Percentiles rank a stretch among this genome's conserved stretches.
Conservation (phyloP, 768 basidiomycete genomes). For the Punctularia strigosozonata region DNA sequence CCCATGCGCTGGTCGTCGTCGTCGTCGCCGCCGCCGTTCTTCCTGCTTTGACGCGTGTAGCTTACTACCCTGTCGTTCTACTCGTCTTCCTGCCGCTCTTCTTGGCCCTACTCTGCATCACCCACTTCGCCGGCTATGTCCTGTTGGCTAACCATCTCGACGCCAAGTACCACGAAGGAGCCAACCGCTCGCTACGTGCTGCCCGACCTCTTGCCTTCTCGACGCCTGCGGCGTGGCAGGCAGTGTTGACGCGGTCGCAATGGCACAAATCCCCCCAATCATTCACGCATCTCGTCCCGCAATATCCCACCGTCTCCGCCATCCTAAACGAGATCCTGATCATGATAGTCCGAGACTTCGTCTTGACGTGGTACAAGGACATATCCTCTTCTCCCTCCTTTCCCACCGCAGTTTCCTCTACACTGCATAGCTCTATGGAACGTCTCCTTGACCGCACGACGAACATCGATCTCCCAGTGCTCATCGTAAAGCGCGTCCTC, state of each 20-base stretch:
- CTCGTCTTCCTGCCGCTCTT: conserved; percentile 54
- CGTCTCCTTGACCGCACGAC: conserved; percentile 44
- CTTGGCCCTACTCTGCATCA: conserved; percentile 32
- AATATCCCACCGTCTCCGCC: conserved; percentile 53
- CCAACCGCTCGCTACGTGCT: conserved; percentile 35
- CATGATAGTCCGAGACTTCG: conserved; percentile 80
- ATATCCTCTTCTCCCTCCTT: conserved; percentile 84
- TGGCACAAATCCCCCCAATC: conserved; percentile 68
- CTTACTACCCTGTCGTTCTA: conserved; percentile 56
- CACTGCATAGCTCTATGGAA: conserved; percentile 56
- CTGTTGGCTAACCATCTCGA: conserved; percentile 52
- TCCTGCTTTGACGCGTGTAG: conserved; percentile 39
- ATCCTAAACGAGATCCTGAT: conserved; percentile 69
- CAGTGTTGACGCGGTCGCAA: conserved; percentile 75
- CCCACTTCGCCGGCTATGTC: conserved; percentile 42
- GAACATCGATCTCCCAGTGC: conserved; percentile 56
- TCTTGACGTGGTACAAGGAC: conserved; percentile 79
- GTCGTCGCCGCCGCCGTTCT: conserved; percentile 45
- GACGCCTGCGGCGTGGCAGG: conserved; percentile 92
- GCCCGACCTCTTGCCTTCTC: conserved; percentile 78
- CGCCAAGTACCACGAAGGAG: conserved; percentile 19
- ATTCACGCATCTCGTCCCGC: conserved; percentile 54
- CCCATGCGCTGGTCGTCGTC: conserved; percentile 42
- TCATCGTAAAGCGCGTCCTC: conserved; percentile 73
- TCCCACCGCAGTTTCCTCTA: conserved; percentile 69